Conservation (phyloP, 75 land plant genomes). For the Sequoiadendron giganteum region DNA sequence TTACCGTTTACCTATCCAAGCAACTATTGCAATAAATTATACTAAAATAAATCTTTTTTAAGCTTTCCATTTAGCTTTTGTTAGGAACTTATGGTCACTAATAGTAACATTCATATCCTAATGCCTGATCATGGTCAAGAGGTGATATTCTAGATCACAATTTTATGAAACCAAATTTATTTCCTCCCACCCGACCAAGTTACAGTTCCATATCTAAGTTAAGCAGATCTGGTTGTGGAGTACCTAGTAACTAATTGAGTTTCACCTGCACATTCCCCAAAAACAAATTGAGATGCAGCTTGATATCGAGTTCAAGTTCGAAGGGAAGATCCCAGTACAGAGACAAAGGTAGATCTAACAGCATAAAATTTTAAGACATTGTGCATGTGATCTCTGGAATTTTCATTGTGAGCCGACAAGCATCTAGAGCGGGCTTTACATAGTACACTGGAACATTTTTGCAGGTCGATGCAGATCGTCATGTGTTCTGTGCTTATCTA, state of each 20-base stretch:
- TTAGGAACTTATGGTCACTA: neutral
- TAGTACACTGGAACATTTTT: neutral
- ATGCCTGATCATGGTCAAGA: neutral
- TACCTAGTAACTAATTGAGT: no score
- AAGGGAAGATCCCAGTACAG: no score
- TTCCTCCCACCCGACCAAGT: no score
- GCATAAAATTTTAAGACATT: no score
- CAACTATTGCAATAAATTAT: neutral
- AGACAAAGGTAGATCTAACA: no score
- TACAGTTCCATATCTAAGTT: no score
- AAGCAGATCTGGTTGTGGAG: no score
- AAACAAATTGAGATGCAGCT: no score
- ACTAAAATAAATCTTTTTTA: neutral
- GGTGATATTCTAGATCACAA: neutral
- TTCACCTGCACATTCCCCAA: no score
- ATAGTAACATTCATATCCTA: neutral
- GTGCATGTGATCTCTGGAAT: neutral
- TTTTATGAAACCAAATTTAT: neutral
- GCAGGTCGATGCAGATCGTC: neutral
- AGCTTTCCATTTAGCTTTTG: neutral
- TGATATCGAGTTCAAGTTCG: no score
- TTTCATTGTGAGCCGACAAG: neutral
- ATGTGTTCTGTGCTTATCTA: neutral
- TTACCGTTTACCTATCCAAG: neutral
- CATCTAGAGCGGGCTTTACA: neutral